phyloP scores from a whole-genome alignment of 106 monocot species.

The Acorus gramineus region DNA sequence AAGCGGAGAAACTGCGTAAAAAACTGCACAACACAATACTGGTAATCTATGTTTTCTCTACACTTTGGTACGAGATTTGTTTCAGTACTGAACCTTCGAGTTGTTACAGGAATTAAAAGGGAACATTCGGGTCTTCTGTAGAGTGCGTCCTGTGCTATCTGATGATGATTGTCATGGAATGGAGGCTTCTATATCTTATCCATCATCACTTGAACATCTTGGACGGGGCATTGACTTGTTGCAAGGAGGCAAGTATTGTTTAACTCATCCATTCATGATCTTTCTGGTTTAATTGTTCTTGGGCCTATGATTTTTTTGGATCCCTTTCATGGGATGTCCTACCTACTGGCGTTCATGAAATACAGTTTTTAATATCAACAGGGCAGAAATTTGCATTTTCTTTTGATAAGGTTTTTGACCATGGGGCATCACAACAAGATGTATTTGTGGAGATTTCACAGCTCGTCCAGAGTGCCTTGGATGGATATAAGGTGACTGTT shows the following conservation, averaged over 20 bases:
- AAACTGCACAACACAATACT: constrained; percentile 84
- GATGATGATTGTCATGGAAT: constrained; percentile 24
- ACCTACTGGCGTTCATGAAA: too few species aligned
- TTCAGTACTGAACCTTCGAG: too few species aligned
- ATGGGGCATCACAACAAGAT: constrained; percentile 65
- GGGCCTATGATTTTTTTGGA: not conserved
- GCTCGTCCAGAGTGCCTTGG: constrained; percentile 90
- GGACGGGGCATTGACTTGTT: constrained; percentile 69
- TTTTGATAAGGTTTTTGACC: constrained; percentile 88
- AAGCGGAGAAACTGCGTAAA: constrained; percentile 69
- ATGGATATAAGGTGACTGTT: constrained; percentile 76
- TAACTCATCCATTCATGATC: not conserved
- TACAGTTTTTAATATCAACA: constrained; percentile 12
- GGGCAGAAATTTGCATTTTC: constrained; percentile 66
- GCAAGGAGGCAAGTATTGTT: constrained; percentile 37
- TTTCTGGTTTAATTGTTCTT: not conserved
- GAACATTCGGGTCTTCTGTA: constrained; percentile 89
- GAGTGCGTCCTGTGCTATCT: constrained; percentile 58
- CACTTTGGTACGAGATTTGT: not conserved
- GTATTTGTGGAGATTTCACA: constrained; percentile 94
- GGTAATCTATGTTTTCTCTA: constrained; percentile 28
- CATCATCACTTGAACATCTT: constrained; percentile 47
- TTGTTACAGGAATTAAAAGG: constrained; percentile 76
- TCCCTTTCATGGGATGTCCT: too few species aligned
- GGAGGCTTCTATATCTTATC: constrained; percentile 63